Conservation (phyloP, 202 grass and related monocot genomes). For the Bolboschoenoplectus hybrid region DNA sequence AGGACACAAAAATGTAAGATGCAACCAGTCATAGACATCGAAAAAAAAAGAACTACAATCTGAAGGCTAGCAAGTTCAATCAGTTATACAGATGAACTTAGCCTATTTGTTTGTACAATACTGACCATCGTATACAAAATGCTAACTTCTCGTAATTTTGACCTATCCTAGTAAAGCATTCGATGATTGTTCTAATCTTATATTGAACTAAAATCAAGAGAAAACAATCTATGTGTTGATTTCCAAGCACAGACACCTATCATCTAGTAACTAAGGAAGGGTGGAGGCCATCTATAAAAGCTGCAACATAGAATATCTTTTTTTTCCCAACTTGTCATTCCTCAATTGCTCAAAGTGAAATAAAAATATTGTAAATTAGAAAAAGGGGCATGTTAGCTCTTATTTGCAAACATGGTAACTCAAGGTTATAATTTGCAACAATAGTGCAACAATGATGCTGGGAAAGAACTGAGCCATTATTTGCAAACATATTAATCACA, state of each 20-base stretch:
- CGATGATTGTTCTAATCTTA: not conserved
- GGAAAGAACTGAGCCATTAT: conserved; percentile 1
- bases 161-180: not conserved
- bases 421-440: not conserved
- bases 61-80: not conserved
- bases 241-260: not conserved
- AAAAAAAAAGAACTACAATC: not conserved
- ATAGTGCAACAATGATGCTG: not conserved
- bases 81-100: not conserved
- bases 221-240: not conserved
- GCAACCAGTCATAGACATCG: not conserved
- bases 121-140: not conserved
- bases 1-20: not conserved
- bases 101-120: not conserved
- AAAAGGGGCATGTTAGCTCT: not conserved
- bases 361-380: not conserved
- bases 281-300: not conserved
- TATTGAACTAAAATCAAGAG: not conserved
- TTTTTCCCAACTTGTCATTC: not conserved
- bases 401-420: not conserved
- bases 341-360: not conserved
- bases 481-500: not conserved
- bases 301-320: not conserved
- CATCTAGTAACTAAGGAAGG: not conserved
- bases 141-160: not conserved